These are phyloP conservation scores for Trametes cinnabarina DNA, from an alignment of 768 basidiomycete species.

Conservation along the genomic window DNA sequence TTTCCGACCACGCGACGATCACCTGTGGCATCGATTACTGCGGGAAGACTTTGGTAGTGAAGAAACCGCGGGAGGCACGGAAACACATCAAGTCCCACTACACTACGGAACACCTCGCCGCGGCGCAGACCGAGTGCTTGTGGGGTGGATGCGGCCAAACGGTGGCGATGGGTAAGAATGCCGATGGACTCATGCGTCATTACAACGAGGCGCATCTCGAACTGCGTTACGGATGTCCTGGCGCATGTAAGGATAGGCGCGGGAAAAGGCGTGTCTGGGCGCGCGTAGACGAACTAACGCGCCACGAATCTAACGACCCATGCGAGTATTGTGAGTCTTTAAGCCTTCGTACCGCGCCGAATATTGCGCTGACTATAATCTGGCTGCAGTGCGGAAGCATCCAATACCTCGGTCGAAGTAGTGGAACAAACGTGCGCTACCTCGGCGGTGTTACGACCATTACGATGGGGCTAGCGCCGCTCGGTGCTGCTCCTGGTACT, in stretches of 20 bases:
- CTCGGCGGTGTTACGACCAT: no score
- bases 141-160: background rate
- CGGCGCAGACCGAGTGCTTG: background rate
- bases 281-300: background rate
- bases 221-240: background rate
- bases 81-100: background rate
- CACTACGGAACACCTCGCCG: background rate
- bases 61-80: background rate
- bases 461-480: no score
- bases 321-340: background rate
- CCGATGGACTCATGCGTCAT: background rate
- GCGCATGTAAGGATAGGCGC: background rate
- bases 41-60: background rate
- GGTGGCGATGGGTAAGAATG: background rate
- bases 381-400: background rate
- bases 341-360: no score
- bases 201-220: background rate
- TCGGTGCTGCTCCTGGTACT: no score
- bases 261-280: background rate
- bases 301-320: background rate
- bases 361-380: no score
- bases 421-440: no score
- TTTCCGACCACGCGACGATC: background rate
- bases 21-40: background rate
- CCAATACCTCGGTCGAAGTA: background rate